Percentiles rank a stretch among this genome's conserved stretches.
These are phyloP conservation scores for Phoma sp. DNA, from an alignment of 2,329 filamentous ascomycete species.

Conservation along the genomic window DNA sequence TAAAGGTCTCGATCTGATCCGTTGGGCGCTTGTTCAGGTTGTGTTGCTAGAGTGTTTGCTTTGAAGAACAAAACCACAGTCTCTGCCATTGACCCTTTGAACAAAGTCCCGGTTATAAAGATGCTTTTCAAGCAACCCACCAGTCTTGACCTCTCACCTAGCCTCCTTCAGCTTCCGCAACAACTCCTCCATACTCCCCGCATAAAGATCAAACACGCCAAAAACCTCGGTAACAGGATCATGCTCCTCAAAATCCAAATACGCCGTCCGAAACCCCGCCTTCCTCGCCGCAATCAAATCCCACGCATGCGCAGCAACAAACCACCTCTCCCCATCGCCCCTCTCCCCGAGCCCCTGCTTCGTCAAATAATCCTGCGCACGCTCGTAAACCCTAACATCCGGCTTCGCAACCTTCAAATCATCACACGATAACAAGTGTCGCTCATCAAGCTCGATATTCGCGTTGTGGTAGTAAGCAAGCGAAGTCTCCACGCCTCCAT, in stretches of 20 bases:
- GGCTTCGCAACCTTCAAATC: slow-evolving; percentile 29
- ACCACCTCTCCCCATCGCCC: slow-evolving; percentile 29
- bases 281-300: slow-evolving; percentile 29
- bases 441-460: slow-evolving; percentile 24
- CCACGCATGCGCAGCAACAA: slow-evolving; percentile 36
- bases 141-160: neutral
- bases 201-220: slow-evolving; percentile 36
- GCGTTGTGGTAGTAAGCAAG: slow-evolving; percentile 27
- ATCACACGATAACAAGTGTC: slow-evolving; percentile 33
- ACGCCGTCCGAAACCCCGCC: slow-evolving; percentile 35
- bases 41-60: no score
- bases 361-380: slow-evolving; percentile 23
- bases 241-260: slow-evolving; percentile 33
- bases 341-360: slow-evolving; percentile 4
- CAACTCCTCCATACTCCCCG: slow-evolving; percentile 28
- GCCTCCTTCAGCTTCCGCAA: slow-evolving; percentile 26
- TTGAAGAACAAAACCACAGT: no score
- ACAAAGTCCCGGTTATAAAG: no score
- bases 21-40: no score
- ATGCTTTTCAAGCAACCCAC: no score
- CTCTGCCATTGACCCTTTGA: no score
- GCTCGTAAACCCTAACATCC: slow-evolving; percentile 30
- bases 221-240: slow-evolving; percentile 32
- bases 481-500: slow-evolving; percentile 25
- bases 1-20: no score